These are phyloP conservation scores for Austroboletus niveus DNA, from an alignment of 1,284 basidiomycete species.

Conservation along the genomic window DNA sequence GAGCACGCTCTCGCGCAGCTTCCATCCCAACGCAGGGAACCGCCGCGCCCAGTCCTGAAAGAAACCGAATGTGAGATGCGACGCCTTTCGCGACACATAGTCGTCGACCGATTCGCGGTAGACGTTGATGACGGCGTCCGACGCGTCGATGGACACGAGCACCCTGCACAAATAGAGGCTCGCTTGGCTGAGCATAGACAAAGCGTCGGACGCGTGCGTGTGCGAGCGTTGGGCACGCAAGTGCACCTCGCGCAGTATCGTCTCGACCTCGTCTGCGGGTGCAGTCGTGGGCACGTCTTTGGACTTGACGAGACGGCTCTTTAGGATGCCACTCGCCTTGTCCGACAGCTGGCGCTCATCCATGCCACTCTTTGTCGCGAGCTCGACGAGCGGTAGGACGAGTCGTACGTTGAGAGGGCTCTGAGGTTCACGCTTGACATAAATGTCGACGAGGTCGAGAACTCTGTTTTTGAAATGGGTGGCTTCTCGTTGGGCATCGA, in stretches of 20 bases:
- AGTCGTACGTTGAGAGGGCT: conserved; percentile 67
- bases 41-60: conserved; percentile 79
- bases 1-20: conserved; percentile 58
- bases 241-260: conserved; percentile 71
- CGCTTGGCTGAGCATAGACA: conserved; percentile 63
- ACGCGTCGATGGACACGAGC: conserved; percentile 46
- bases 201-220: conserved; percentile 51
- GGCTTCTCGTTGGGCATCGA: conserved; percentile 76
- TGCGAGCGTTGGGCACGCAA: conserved; percentile 67
- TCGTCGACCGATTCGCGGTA: conserved; percentile 76
- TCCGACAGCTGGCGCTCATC: conserved; percentile 86
- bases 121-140: conserved; percentile 45
- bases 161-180: conserved; percentile 73
- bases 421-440: conserved; percentile 72
- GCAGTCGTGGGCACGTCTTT: conserved; percentile 59
- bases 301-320: conserved; percentile 70
- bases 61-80: conserved; percentile 71
- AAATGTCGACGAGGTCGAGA: conserved; percentile 88
- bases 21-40: conserved; percentile 69
- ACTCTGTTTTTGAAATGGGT: conserved; percentile 95
- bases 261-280: conserved; percentile 35
- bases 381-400: conserved; percentile 74
- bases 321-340: conserved; percentile 80
- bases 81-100: conserved; percentile 81
- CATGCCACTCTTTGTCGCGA: conserved; percentile 61